Conservation (phyloP, 1,139 yeast genomes). For the Yamadazyma aaseri region DNA sequence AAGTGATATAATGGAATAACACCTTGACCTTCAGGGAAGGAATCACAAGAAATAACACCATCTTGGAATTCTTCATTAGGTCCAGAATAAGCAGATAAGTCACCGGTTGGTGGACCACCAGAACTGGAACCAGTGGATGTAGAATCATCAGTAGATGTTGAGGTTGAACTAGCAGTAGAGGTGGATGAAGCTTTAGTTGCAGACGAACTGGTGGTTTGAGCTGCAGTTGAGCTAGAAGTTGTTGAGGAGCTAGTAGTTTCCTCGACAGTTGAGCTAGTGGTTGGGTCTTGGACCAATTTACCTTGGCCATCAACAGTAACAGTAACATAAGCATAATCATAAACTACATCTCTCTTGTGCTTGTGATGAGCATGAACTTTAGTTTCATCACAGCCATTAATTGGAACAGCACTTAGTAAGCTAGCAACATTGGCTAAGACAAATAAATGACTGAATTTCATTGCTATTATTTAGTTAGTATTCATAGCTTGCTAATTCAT, state of each 20-base stretch:
- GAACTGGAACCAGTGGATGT: slow-evolving; percentile 3
- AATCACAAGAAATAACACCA: slow-evolving; percentile 59
- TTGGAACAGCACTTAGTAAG: slow-evolving; percentile 33
- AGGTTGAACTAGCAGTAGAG: slow-evolving; percentile 20
- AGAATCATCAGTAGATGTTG: slow-evolving; percentile 10
- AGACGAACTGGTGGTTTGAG: slow-evolving; percentile 11
- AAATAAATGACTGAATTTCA: slow-evolving; percentile 14
- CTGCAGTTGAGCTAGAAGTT: slow-evolving; percentile 15
- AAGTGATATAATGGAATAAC: slow-evolving; percentile 59
- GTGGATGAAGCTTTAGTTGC: slow-evolving; percentile 6
- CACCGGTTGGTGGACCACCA: slow-evolving; percentile 46
- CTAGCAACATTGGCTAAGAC: slow-evolving; percentile 16
- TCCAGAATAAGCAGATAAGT: slow-evolving; percentile 48
- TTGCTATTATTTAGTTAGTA: too few species aligned
- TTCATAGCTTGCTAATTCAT: too few species aligned
- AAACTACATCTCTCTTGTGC: slow-evolving; percentile 78
- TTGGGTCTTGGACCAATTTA: slow-evolving; percentile 30
- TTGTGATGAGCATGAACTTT: slow-evolving; percentile 31
- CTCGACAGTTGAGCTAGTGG: slow-evolving; percentile 18
- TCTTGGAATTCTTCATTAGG: slow-evolving; percentile 60
- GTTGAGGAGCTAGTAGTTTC: slow-evolving; percentile 14
- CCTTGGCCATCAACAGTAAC: slow-evolving; percentile 69
- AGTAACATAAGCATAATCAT: slow-evolving; percentile 80
- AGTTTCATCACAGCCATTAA: slow-evolving; percentile 21
- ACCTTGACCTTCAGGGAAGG: slow-evolving; percentile 73